Conservation (phyloP, 75 land plant species). For the Isoetes taiwanensis region DNA sequence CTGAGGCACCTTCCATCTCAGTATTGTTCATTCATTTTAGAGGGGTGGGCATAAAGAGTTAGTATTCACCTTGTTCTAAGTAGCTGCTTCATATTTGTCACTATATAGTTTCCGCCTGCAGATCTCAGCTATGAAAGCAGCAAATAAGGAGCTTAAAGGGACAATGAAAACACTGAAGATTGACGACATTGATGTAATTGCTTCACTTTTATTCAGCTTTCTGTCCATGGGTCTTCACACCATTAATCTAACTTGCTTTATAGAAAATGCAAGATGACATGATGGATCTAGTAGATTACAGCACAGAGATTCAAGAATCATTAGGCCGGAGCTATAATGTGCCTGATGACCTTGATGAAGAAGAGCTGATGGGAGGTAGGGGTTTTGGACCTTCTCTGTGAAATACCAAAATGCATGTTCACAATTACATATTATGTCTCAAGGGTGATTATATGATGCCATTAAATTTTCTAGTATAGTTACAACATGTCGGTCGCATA, state of each 20-base stretch:
- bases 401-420: too few species aligned
- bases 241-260: neutral
- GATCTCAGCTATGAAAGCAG: constrained; percentile 92
- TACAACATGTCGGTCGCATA: too few species aligned
- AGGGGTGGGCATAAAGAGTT: too few species aligned
- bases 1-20: too few species aligned
- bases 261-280: constrained; percentile 99
- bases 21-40: too few species aligned
- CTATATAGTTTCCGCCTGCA: constrained; percentile 19
- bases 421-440: too few species aligned
- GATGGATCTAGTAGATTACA: constrained; percentile 96
- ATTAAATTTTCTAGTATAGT: too few species aligned
- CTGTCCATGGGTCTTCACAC: neutral
- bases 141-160: constrained; percentile 97
- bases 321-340: constrained; percentile 96
- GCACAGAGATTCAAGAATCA: constrained; percentile 93
- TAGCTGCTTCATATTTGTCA: neutral
- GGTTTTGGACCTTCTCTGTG: neutral
- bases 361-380: constrained; percentile 97
- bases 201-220: neutral
- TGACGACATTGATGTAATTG: constrained; percentile 77
- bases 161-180: constrained; percentile 94
- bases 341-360: constrained; percentile 98
- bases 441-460: too few species aligned
- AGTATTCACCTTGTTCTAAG: constrained; percentile 2